Base-by-base conservation (phyloP, 805 yeast species). In the Ascoidea rubescens region DNA sequence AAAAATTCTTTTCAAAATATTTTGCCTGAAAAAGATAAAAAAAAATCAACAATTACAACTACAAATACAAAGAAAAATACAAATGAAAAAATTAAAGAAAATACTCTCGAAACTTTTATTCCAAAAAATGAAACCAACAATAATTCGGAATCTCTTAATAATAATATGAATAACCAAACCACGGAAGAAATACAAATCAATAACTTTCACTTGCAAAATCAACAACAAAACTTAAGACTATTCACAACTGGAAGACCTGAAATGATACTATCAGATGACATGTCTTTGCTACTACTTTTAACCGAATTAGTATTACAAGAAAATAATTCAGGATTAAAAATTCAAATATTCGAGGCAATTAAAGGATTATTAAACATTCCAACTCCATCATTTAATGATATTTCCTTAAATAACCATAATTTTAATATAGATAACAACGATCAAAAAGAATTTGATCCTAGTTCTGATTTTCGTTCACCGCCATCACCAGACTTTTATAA, bases 261-360 rank as follows among this genome's bases (percentile, higher is more conserved):
- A 30, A 49, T 60, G 4, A 50, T 53, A 43, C 65, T 75, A 43
- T 70, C 77, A 0, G 74, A 74, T 52, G 87, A 84, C 57, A 77
- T 81, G 75, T 73, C 83, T 0, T 63, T 85, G 50, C 66, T 82
- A 30, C 60, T 68, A 5, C 72, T 80, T 5, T 65, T 88, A 43
- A 73, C 83, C 0, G 74, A 79, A 44, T 73, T 88, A 16, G 64
- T 90, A 5, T 63, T 81, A 2, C 72, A 76, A 21, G 95, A 85
- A 54, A 68, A 71, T 8, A 80, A 80, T 56, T 76, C 82, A 5
- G 95, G 95, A 0, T 66, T 89, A 50, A 82, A 84, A 60, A 78
- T 85, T 5, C 96, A 89, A 64, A 84, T 90, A 0, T 80, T 78
- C 56, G 96, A 89, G 65, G 95, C 96, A 1, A 66, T 90, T 49